Base-by-base conservation (phyloP, 2,329 filamentous ascomycete species). In the Eurotiales sp. region DNA sequence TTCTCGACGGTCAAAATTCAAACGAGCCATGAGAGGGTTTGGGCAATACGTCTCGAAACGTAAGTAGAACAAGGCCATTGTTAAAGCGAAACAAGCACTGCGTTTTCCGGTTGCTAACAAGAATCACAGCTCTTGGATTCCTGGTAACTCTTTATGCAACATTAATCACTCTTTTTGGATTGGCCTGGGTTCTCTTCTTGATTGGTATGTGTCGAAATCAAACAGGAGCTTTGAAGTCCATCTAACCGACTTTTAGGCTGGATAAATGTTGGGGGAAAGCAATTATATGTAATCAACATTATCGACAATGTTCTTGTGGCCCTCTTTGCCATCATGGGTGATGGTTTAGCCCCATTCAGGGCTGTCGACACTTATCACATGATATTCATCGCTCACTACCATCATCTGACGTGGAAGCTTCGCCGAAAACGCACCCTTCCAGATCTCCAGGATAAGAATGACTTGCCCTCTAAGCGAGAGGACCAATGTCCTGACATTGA, bases 181-280 rank as follows among this genome's bases (percentile, higher is more conserved):
- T 92, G 11, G 87, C 87, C 0, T 95, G 89, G 90, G 89, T 95
- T 1, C 78, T 95, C n/a, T 93, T 92, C 70, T 74, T 95, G 50
- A 95, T 95, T 64, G 88, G 85, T 74, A 68, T 51, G 67, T 54
- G 8, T 15, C 42, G 12, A 11, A 17, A 5, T n/a, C n/a, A n/a
- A n/a, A n/a, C n/a, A n/a, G n/a, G n/a, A n/a, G n/a, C 11, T 22
- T 7, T 8, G 3, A 19, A n/a, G n/a, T 3, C 6, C 14, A 44
- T 25, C 23, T 12, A 14, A 45, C 56, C 5, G 22, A 15, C 44
- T 43, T 8, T 8, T 41, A 76, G 77, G 81, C 43, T 95, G 89
- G 89, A 88, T 93, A 64, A 90, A 90, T 56, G 85, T 92, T 17
- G 88, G 87, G 17, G 81, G 82, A 25, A 77, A 78, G 59, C 86